These are phyloP conservation scores for Zelopaecilomyces penicillatus DNA, from an alignment of 2,329 filamentous ascomycete genomes.

Conservation along the genomic window DNA sequence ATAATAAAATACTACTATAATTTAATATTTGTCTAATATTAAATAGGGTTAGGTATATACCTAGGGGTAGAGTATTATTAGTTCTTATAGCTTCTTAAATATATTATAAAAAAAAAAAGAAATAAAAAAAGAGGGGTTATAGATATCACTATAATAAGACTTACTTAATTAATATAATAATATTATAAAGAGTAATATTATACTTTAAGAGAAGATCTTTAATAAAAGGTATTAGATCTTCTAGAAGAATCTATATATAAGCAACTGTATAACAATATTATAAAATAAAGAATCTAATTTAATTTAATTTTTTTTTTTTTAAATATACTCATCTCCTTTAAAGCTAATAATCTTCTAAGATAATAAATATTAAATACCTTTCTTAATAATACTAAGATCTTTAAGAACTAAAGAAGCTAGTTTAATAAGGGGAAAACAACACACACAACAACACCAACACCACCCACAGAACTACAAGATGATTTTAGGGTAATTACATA, in stretches of 20 bases:
- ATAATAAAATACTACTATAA: constrained; percentile 37
- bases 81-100: no score
- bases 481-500: no score
- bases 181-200: constrained; percentile 27
- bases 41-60: constrained; percentile 25
- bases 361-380: constrained; percentile 21
- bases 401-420: constrained; percentile 34
- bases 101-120: no score
- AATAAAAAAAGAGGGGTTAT: not conserved
- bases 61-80: constrained; percentile 17
- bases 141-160: constrained; percentile 2
- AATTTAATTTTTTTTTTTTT: no score
- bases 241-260: no score
- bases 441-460: constrained; percentile 21
- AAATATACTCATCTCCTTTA: constrained; percentile 25
- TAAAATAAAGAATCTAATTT: no score
- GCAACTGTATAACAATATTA: no score
- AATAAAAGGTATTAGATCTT: constrained; percentile 27
- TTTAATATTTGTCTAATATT: constrained; percentile 22
- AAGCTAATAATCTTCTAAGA: constrained; percentile 25
- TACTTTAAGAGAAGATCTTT: constrained; percentile 28
- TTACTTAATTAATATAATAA: constrained; percentile 36
- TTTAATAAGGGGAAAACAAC: no score
- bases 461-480: constrained; percentile 17
- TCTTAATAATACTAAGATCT: constrained; percentile 29